Base-by-base conservation (phyloP, 1,284 basidiomycete genomes). In the Amylostereum chailletii region DNA sequence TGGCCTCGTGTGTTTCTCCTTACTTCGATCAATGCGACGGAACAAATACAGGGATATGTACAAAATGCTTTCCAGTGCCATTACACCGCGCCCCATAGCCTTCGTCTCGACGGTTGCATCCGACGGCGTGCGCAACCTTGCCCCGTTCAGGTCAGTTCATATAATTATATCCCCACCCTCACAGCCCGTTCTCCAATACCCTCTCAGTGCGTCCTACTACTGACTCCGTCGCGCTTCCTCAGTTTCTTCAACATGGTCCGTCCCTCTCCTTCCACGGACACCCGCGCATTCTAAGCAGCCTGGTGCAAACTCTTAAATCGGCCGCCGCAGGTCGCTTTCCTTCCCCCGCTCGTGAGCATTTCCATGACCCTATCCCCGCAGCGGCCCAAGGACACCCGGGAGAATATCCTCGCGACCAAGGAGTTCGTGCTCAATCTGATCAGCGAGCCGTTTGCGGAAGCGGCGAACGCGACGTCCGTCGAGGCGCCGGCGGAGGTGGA, bases 361-460 rank as follows among this genome's bases (percentile, higher is more conserved):
- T 82, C 81, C 3, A 77, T 84, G 55, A 60, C 62, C 11, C 60
- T 77, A 45, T 68, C 69, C 11, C 63, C 63, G 29, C 60, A 63
- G 7, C 66, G 67, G 34, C 65, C 70, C 42, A 81, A 81, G 66
- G 82, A 89, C 59, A 82, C 81, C 3, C 70, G 76, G 45, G 70
- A 72, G 50, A 88, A 89, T 57, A 82, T 88, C 55, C 64, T 76
- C 42, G 64, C 66, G 1, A 82, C 77, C 4, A 80, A 79, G 52
- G 72, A 85, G 60, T 90, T 89, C 60, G 79, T 78, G 6, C 77
- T 84, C 43, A 83, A 77, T 56, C 79, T 90, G 51, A 79, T 89
- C 55, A 83, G 79, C 49, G 83, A 87, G 60, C 67, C 78, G 0
- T 83, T 87, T 60, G 65, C 79, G 41, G 81, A 86, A 60, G 82